Evolutionary conservation across 177 flowering plant genomes (phyloP).

Genomic region (Vitis hybrid): DNA sequence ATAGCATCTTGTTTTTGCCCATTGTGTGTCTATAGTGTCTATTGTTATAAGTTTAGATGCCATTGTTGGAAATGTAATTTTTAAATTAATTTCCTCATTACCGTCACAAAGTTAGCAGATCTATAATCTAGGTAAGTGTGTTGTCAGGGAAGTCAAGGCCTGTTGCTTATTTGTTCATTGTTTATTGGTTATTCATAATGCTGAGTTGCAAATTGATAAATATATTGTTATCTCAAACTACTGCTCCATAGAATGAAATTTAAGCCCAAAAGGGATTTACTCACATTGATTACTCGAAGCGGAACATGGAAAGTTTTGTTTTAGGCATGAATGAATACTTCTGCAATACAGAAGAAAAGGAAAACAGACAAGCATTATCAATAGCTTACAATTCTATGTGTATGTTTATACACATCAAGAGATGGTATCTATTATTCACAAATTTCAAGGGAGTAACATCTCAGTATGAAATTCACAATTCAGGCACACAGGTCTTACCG

Average conservation of each 20-base stretch:
- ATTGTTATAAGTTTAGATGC: no score
- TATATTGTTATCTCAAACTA: not conserved
- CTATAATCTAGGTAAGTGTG: not conserved
- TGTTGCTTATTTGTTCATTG: not conserved
- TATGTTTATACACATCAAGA: not conserved
- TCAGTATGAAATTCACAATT: not conserved
- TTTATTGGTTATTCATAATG: not conserved
- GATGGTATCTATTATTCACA: not conserved
- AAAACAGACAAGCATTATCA: not conserved
- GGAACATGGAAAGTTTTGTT: constrained; percentile 56
- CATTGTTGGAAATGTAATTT: no score
- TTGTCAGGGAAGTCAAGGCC: no score
- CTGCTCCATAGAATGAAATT: not conserved
- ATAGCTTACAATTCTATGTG: constrained; percentile 4
- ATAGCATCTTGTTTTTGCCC: no score
- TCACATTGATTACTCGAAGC: constrained; percentile 36
- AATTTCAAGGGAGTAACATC: not conserved
- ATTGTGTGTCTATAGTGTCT: no score
- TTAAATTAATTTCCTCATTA: not conserved
- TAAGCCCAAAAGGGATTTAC: constrained; percentile 12
- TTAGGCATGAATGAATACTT: constrained; percentile 48
- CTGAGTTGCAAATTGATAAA: no score
- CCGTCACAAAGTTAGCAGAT: not conserved
- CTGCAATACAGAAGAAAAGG: constrained; percentile 25
- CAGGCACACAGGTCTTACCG: constrained; percentile 31